Percentiles rank a stretch among this genome's conserved stretches.
These are phyloP conservation scores for Cryptococcus sp. DNA, from an alignment of 1,284 basidiomycete genomes.

Conservation along the genomic window DNA sequence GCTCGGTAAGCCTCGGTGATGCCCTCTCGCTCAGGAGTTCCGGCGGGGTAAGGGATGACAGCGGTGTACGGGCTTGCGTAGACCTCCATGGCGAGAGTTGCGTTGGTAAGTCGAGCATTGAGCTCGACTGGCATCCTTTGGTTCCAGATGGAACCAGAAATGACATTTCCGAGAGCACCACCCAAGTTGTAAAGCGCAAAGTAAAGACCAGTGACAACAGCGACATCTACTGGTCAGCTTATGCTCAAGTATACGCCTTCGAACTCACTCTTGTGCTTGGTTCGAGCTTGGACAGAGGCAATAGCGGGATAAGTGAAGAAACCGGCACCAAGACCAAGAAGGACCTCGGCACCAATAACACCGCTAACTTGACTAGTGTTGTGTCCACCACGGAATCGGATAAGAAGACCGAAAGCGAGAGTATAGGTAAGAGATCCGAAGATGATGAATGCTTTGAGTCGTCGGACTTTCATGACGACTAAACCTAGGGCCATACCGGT, in stretches of 20 bases:
- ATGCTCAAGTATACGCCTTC: slow-evolving; percentile 39
- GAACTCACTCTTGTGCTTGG: slow-evolving; percentile 38
- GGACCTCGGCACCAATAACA: slow-evolving; percentile 47
- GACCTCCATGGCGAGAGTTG: slow-evolving; percentile 33
- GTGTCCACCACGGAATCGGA: slow-evolving; percentile 46
- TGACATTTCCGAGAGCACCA: slow-evolving; percentile 44
- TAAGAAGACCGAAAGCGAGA: slow-evolving; percentile 47
- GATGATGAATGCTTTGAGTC: slow-evolving; percentile 48
- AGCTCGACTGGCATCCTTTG: slow-evolving; percentile 23
- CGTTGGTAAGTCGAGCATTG: slow-evolving; percentile 22
- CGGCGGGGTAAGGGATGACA: slow-evolving; percentile 35
- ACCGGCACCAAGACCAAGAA: slow-evolving; percentile 48
- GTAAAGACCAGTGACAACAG: slow-evolving; percentile 47
- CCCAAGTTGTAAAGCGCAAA: slow-evolving; percentile 47
- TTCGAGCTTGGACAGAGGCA: slow-evolving; percentile 34
- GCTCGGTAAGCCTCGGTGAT: slow-evolving; percentile 33
- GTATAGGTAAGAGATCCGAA: slow-evolving; percentile 27
- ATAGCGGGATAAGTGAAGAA: slow-evolving; percentile 47
- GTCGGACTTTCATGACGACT: slow-evolving; percentile 40
- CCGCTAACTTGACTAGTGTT: slow-evolving; percentile 28
- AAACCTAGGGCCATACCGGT: slow-evolving; percentile 42
- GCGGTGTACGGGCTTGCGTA: slow-evolving; percentile 42
- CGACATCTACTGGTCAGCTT: slow-evolving; percentile 6
- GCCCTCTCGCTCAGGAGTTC: slow-evolving; percentile 40
- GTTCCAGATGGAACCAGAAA: slow-evolving; percentile 49